These are phyloP conservation scores for Paraurostyla sp. DNA, from an alignment of 73 alveolate species.

Conservation along the genomic window DNA sequence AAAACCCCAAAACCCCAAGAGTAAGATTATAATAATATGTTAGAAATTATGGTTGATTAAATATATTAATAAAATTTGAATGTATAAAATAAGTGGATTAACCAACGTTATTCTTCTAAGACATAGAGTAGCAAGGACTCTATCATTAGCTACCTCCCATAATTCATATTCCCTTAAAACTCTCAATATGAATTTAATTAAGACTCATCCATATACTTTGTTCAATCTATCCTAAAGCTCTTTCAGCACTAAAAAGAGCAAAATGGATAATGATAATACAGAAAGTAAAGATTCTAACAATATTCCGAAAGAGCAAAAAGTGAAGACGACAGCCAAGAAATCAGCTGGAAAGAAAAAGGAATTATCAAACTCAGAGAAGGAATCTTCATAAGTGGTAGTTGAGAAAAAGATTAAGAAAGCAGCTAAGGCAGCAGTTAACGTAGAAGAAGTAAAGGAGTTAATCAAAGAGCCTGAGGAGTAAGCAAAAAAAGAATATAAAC, in stretches of 20 bases:
- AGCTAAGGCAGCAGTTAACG: neutral
- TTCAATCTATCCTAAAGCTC: too few species aligned
- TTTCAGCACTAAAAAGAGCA: too few species aligned
- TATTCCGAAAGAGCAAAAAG: too few species aligned
- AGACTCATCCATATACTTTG: too few species aligned
- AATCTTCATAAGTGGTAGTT: too few species aligned
- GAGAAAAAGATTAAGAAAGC: neutral
- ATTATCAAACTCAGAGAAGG: neutral
- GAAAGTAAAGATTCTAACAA: too few species aligned
- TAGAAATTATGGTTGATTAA: slow-evolving; percentile 31
- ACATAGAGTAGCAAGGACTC: neutral
- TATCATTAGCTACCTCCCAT: neutral
- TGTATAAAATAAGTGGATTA: slow-evolving; percentile 13
- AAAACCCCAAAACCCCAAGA: slow-evolving; percentile 53
- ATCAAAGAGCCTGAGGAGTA: neutral
- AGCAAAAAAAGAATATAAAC: neutral
- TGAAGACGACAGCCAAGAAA: neutral
- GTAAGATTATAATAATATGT: neutral
- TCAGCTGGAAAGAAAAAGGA: neutral
- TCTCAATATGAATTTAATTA: too few species aligned
- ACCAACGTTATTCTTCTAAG: neutral
- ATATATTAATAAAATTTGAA: slow-evolving; percentile 23
- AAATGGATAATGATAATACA: too few species aligned
- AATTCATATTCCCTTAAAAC: neutral
- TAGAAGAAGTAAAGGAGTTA: too few species aligned